phyloP scores from a whole-genome alignment of 192 early-diverging fungal genomes.

The Coemansia furcata region DNA sequence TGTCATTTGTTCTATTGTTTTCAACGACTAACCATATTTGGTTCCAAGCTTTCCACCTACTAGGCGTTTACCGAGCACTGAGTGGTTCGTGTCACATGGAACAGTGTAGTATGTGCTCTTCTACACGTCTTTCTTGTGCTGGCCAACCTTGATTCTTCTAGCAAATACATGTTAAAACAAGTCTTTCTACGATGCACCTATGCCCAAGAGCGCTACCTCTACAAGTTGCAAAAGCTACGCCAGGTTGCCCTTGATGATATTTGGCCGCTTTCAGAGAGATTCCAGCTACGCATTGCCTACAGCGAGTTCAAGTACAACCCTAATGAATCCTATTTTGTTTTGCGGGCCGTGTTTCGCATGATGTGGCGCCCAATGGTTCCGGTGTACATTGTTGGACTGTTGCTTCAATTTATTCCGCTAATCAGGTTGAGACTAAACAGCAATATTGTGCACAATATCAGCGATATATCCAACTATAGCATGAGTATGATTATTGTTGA shows the following conservation, averaged over 20 bases:
- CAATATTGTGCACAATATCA: conserved; percentile 16
- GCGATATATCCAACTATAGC: not conserved
- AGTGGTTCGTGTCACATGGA: not conserved
- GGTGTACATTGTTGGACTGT: conserved; percentile 8
- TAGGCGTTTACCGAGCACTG: not conserved
- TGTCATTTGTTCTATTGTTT: not conserved
- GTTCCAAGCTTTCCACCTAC: not conserved
- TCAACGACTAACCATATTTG: not conserved
- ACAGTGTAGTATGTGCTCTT: not conserved
- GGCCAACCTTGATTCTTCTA: not conserved
- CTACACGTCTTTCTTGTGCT: not conserved
- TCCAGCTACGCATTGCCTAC: not conserved
- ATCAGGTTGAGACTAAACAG: not conserved
- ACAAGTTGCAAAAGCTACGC: conserved; percentile 1
- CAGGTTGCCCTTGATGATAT: conserved; percentile 18
- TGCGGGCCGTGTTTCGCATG: conserved; percentile 28
- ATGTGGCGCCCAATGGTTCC: conserved; percentile 34
- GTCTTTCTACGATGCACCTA: not conserved
- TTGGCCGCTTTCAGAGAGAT: not conserved
- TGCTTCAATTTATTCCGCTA: conserved; percentile 5
- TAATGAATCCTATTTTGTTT: conserved; percentile 26
- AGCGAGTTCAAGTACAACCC: conserved; percentile 24
- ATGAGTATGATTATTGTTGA: conserved; percentile 16
- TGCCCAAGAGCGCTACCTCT: conserved; percentile 12
- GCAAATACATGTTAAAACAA: not conserved